Percentiles rank a stretch among this genome's conserved stretches.
phyloP scores from a whole-genome alignment of 2,329 filamentous ascomycete species.

The Fusarium hostae region DNA sequence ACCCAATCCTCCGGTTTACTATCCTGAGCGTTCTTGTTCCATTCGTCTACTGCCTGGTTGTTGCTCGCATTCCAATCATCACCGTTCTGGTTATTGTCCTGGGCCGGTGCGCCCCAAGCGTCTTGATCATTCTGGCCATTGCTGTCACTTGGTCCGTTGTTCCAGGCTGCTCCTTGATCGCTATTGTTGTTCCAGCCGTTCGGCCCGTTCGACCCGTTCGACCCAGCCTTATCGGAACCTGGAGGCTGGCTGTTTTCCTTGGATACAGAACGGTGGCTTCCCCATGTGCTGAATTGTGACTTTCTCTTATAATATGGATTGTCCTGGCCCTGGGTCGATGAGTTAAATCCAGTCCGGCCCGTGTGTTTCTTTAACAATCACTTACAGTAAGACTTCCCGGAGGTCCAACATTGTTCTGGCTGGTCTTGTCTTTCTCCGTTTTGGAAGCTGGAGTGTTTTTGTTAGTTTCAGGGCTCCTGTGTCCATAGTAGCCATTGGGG shows the following conservation, averaged over 20 bases:
- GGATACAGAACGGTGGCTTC: slow-evolving; percentile 26
- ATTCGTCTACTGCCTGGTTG: slow-evolving; percentile 12
- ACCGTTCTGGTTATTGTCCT: slow-evolving; percentile 4
- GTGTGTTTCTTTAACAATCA: background rate
- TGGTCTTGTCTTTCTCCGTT: slow-evolving; percentile 40
- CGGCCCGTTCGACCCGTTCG: slow-evolving; percentile 30
- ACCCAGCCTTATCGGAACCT: slow-evolving; percentile 24
- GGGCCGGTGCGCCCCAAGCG: background rate
- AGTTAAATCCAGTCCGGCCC: slow-evolving; percentile 14
- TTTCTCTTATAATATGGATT: slow-evolving; percentile 45
- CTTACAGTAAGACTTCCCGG: slow-evolving; percentile 32
- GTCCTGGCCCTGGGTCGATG: slow-evolving; percentile 12
- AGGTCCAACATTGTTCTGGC: slow-evolving; percentile 48
- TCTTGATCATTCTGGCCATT: background rate
- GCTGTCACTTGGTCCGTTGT: background rate
- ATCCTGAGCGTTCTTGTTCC: slow-evolving; percentile 9
- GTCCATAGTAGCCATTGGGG: slow-evolving; percentile 6
- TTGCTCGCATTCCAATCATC: slow-evolving; percentile 1
- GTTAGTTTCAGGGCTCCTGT: slow-evolving; percentile 7
- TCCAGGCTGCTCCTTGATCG: slow-evolving; percentile 7
- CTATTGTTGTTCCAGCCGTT: slow-evolving; percentile 29
- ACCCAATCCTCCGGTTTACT: slow-evolving; percentile 5
- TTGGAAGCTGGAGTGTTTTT: slow-evolving; percentile 24
- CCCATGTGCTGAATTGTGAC: slow-evolving; percentile 33
- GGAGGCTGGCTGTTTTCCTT: slow-evolving; percentile 10